Evolutionary conservation across 2,329 filamentous ascomycete genomes (phyloP), one percentile per base, ranked within the genome.

Genomic region (Sarocladiaceae sp.): DNA sequence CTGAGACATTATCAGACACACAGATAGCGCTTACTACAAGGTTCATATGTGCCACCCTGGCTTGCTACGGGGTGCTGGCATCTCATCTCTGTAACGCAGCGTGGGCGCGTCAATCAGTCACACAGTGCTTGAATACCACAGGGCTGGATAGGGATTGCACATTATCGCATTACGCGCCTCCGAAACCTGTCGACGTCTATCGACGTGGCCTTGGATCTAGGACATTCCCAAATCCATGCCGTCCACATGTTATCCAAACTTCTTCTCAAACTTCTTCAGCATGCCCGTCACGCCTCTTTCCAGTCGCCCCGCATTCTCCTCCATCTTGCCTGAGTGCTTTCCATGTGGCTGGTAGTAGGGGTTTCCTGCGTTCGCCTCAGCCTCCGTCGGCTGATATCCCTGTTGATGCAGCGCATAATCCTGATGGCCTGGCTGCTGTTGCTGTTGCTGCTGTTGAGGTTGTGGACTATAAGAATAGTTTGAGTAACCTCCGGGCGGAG

Each of bases 211-310:
- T 29, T 13, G 26, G 26, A 7, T 13, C 26, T n/a, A n/a, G n/a
- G 26, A 29, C 26, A 9, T 29, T 7, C 26, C 26, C 26, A 29
- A 29, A 29, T 29, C 31, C 16, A 12, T 33, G 16, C n/a, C n/a
- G 9, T 4, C 21, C n/a, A n/a, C n/a, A n/a, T n/a, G n/a, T 41
- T 54, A 80, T 0, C 72, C 73, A 64, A 83, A 82, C 58, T 80
- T 85, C 78, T 86, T 88, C 67, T 89, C 85, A 62, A 89, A 74
- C 66, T 82, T 87, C 73, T 83, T 88, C 51, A 89, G 62, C 69
- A 88, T 82, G 6, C 81, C 79, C 21, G 78, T 76, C 4, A 88
- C 76, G 1, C 83, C 81, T 60, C 80, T 80, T 65, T 89, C 85
- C 26, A 88, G 54, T 53, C 77, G 73, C 21, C 78, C 80, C 0